Conservation (phyloP, 2,329 filamentous ascomycete species). For the Lachnellula cervina region DNA sequence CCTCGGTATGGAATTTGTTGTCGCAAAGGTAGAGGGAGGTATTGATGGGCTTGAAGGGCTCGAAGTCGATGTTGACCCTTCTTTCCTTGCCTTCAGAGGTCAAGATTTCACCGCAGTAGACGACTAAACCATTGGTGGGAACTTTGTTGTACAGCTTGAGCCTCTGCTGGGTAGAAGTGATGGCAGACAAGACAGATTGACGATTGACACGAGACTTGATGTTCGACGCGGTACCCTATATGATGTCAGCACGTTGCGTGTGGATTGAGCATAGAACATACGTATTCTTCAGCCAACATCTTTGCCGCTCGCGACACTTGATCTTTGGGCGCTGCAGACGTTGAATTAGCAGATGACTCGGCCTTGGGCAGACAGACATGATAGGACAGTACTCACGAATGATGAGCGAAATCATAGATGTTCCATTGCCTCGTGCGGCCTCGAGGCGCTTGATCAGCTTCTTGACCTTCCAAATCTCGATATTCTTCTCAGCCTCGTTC, state of each 20-base stretch:
- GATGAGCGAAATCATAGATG: constrained; percentile 98
- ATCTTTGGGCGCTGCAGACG: constrained; percentile 78
- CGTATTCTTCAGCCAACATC: constrained; percentile 99
- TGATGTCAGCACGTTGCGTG: constrained; percentile 12
- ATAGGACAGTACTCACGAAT: constrained; percentile 63
- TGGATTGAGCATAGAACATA: constrained; percentile 43
- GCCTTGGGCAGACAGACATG: neutral
- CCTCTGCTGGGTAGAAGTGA: constrained; percentile 97
- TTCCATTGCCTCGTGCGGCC: constrained; percentile 95
- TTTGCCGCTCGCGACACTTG: constrained; percentile 94
- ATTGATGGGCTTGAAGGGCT: constrained; percentile 99
- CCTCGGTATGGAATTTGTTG: constrained; percentile 99
- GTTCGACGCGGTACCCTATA: constrained; percentile 91
- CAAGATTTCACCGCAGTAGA: constrained; percentile 99
- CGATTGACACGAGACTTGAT: constrained; percentile 99
- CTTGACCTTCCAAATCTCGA: constrained; percentile 95
- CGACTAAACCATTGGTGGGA: constrained; percentile 91
- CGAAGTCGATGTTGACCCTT: constrained; percentile 99
- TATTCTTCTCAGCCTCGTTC: constrained; percentile 98
- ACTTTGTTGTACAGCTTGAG: constrained; percentile 99
- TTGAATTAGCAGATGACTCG: neutral
- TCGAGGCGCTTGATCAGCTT: constrained; percentile 99
- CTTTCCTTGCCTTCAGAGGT: constrained; percentile 97
- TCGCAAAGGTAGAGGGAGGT: constrained; percentile 98
- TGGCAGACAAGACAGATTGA: constrained; percentile 94